phyloP scores from a whole-genome alignment of 352 stramenopile species.

The Bremia lactucae region DNA sequence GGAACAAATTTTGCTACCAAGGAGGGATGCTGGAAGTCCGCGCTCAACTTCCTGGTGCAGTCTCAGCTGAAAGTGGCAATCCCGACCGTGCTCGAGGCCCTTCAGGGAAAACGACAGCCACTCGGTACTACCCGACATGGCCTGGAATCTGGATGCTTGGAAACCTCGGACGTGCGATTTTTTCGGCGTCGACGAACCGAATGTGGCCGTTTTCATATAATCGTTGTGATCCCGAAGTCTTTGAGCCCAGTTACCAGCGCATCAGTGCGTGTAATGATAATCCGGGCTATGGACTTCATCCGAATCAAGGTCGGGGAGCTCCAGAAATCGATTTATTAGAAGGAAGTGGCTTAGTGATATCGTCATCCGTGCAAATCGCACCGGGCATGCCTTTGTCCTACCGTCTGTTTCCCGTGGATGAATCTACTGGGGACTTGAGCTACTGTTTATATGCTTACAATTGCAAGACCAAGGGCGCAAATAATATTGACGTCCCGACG shows the following conservation, averaged over 20 bases:
- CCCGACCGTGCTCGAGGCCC: conserved; percentile 25
- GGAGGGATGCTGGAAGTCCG: conserved; percentile 87
- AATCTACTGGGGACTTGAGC: not conserved
- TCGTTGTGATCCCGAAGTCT: conserved; percentile 55
- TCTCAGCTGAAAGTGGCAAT: conserved; percentile 35
- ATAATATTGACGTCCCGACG: conserved; percentile 34
- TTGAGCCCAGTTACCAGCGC: conserved; percentile 27
- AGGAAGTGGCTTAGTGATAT: conserved; percentile 70
- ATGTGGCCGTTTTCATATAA: conserved; percentile 93
- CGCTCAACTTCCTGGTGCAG: conserved; percentile 81
- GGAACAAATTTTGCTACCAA: conserved; percentile 94
- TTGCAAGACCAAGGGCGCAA: conserved; percentile 17
- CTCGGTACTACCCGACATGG: conserved; percentile 68
- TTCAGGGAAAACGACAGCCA: conserved; percentile 29
- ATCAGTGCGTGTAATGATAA: conserved; percentile 77
- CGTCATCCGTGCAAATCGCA: conserved; percentile 83
- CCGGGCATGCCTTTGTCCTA: conserved; percentile 39
- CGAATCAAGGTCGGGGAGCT: conserved; percentile 68
- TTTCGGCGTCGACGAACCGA: conserved; percentile 81
- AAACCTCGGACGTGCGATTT: conserved; percentile 89
- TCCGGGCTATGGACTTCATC: conserved; percentile 85
- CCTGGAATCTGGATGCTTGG: conserved; percentile 91
- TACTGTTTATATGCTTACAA: not conserved
- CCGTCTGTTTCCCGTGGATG: not conserved
- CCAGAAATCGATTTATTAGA: conserved; percentile 93